These are phyloP conservation scores for Pachysandra terminalis DNA, from an alignment of 164 flowering plant genomes.

Conservation along the genomic window DNA sequence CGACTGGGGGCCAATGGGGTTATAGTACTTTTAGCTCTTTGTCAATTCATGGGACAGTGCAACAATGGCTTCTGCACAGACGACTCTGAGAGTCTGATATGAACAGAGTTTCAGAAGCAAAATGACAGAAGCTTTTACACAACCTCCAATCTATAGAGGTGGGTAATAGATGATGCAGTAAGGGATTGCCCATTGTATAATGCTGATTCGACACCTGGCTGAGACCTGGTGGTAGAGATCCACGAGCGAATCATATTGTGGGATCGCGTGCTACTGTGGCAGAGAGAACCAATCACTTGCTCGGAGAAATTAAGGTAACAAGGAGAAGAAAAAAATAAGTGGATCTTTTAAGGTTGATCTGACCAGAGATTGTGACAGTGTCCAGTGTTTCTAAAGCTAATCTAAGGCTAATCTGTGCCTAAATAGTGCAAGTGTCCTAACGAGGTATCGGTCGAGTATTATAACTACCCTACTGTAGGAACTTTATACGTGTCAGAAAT, in stretches of 20 bases:
- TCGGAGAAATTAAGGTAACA: conserved; percentile 46
- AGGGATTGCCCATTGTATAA: conserved; percentile 13
- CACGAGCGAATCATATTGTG: conserved; percentile 34
- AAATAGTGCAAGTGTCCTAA: too few relatives aligned
- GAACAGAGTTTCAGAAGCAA: background rate
- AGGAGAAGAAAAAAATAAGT: background rate
- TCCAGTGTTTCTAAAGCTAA: too few relatives aligned
- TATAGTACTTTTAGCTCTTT: background rate
- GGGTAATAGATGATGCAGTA: conserved; percentile 6
- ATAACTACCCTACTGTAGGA: too few relatives aligned
- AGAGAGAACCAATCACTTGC: conserved; percentile 35
- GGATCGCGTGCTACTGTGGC: conserved; percentile 35
- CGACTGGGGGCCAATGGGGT: conserved; percentile 27
- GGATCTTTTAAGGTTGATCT: background rate
- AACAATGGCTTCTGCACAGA: conserved; percentile 8
- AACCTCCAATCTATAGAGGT: conserved; percentile 3
- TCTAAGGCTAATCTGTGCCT: too few relatives aligned
- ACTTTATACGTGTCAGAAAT: too few relatives aligned
- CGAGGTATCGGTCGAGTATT: too few relatives aligned
- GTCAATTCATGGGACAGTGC: conserved; percentile 1
- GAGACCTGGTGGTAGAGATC: background rate
- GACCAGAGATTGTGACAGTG: too few relatives aligned
- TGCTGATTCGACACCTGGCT: conserved; percentile 8
- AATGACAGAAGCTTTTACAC: background rate
- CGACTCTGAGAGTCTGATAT: background rate